A percentile compares a stretch with the other conserved stretches of the same genome.
Evolutionary conservation across 805 yeast species (phyloP).

Genomic region (Blastobotrys parvus): DNA sequence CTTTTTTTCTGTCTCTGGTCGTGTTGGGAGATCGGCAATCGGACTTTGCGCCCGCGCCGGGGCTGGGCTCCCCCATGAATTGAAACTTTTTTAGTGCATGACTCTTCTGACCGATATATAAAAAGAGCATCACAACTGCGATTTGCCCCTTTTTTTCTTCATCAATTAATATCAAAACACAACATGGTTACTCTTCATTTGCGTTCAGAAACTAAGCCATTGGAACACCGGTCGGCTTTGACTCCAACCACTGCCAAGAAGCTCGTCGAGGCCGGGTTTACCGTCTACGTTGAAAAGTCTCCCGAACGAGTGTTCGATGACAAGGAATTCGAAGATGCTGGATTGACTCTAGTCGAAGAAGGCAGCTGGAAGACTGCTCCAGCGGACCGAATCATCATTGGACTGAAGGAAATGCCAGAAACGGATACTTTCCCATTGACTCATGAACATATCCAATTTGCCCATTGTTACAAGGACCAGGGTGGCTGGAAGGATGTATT

Average conservation of each 20-base stretch:
- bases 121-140: background rate
- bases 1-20: no score
- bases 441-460: constrained; percentile 96
- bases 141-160: constrained; percentile 1
- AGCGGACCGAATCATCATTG: constrained; percentile 77
- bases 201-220: constrained; percentile 95
- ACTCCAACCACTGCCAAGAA: constrained; percentile 87
- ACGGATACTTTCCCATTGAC: constrained; percentile 79
- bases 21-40: no score
- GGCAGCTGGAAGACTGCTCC: constrained; percentile 95
- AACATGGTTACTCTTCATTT: constrained; percentile 57
- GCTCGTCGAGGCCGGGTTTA: constrained; percentile 79
- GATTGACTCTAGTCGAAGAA: constrained; percentile 82
- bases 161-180: background rate
- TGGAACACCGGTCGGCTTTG: constrained; percentile 95
- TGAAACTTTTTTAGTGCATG: no score
- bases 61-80: no score
- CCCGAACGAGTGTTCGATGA: constrained; percentile 71
- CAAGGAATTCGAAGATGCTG: constrained; percentile 66
- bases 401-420: constrained; percentile 93
- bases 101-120: background rate
- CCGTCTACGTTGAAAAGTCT: constrained; percentile 80
- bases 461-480: constrained; percentile 97
- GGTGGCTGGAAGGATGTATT: constrained; percentile 95
- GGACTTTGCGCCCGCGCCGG: no score